These are phyloP conservation scores for Aspergillus persii DNA, from an alignment of 2,329 filamentous ascomycete species.

Conservation along the genomic window DNA sequence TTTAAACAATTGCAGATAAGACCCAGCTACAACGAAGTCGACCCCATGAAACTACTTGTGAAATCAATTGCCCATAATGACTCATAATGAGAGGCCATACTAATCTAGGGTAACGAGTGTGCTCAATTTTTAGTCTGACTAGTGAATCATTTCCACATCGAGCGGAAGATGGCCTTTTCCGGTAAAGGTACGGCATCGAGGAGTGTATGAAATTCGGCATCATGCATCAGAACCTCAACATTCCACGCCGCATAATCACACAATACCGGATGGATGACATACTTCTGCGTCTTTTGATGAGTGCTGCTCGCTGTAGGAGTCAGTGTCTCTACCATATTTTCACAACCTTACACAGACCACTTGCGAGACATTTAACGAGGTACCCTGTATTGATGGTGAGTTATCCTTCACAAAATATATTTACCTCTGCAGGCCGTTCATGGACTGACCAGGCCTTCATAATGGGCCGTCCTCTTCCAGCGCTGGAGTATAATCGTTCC, in stretches of 20 bases:
- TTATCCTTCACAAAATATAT: too few species aligned
- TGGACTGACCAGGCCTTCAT: too few species aligned
- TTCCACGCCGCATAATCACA: constrained; percentile 16
- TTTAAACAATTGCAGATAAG: background rate
- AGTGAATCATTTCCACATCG: background rate
- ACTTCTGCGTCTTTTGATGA: too few species aligned
- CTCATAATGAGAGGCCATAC: background rate
- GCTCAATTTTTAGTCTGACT: background rate
- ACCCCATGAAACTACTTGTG: background rate
- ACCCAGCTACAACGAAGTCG: background rate
- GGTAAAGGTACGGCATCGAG: background rate
- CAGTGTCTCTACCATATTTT: too few species aligned
- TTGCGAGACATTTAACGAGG: too few species aligned
- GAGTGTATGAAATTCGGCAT: constrained; percentile 14
- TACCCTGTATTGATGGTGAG: too few species aligned
- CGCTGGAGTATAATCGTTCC: too few species aligned
- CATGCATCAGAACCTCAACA: constrained; percentile 13
- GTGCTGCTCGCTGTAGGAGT: too few species aligned
- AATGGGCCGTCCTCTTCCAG: too few species aligned
- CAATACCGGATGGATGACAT: too few species aligned
- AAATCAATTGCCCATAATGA: background rate
- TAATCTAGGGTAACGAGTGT: background rate
- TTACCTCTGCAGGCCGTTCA: too few species aligned
- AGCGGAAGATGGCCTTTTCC: background rate
- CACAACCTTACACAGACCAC: too few species aligned